These are phyloP conservation scores for Vickermania ingenoplastis DNA, from an alignment of 208 protist genomes.

Conservation along the genomic window DNA sequence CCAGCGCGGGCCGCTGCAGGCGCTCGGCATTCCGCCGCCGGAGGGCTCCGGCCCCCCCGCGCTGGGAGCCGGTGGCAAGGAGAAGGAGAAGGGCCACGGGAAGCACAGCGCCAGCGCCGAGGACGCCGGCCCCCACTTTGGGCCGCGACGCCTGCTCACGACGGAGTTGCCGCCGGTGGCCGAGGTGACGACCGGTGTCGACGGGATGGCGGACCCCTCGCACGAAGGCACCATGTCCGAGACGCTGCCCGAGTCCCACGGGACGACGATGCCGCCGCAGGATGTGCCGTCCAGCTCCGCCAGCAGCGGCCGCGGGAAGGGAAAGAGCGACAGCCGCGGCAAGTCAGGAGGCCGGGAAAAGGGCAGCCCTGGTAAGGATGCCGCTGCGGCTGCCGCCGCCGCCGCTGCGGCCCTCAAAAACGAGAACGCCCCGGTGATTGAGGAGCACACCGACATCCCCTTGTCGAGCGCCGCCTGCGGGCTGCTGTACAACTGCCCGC, in stretches of 20 bases:
- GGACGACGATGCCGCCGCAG: not conserved
- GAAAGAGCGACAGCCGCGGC: not conserved
- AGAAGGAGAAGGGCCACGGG: slow-evolving; percentile 1
- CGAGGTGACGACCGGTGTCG: not conserved
- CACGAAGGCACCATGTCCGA: not conserved
- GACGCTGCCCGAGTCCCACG: not conserved
- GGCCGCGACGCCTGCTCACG: not conserved
- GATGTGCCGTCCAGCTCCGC: not conserved
- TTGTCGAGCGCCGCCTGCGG: not conserved
- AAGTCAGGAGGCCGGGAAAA: not conserved
- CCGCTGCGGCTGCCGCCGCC: not conserved
- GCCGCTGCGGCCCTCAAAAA: not conserved
- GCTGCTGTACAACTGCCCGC: not conserved
- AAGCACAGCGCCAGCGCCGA: not conserved
- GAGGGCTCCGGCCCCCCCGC: not conserved
- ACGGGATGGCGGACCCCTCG: not conserved
- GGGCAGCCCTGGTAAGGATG: not conserved
- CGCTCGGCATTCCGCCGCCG: not conserved
- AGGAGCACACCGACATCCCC: not conserved
- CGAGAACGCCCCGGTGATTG: not conserved
- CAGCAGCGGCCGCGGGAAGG: not conserved
- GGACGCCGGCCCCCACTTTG: not conserved
- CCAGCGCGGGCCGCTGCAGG: not conserved
- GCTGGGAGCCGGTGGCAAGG: not conserved
- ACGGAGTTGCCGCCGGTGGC: not conserved